A percentile compares a stretch with the other conserved stretches of the same genome.
Evolutionary conservation across 352 stramenopile species (phyloP).

Genomic region (Phytophthora palmivora): DNA sequence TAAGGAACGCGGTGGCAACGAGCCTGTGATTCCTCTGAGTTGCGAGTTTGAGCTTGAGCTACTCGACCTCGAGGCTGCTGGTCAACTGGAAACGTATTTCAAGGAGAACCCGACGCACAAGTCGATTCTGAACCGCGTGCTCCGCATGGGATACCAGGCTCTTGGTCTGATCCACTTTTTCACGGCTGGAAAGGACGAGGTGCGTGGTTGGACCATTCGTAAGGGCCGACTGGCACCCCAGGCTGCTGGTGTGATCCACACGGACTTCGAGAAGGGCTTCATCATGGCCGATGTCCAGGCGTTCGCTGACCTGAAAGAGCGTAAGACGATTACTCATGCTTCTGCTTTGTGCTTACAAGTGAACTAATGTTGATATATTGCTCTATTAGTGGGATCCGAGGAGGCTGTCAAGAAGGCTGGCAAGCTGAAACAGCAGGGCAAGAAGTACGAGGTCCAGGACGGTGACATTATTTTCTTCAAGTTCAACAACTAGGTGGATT

Average conservation of each 20-base stretch:
- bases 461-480: conserved; percentile 94
- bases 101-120: conserved; percentile 90
- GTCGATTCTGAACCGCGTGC: conserved; percentile 96
- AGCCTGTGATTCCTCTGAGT: conserved; percentile 97
- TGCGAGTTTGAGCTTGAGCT: conserved; percentile 98
- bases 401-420: conserved; percentile 91
- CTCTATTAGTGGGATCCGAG: conserved; percentile 73
- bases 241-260: conserved; percentile 99
- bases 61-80: conserved; percentile 75
- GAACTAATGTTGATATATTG: conserved; percentile 15
- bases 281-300: conserved; percentile 95
- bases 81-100: conserved; percentile 67
- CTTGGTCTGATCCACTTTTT: conserved; percentile 99
- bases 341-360: background rate
- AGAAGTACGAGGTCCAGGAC: conserved; percentile 92
- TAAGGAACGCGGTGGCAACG: conserved; percentile 95
- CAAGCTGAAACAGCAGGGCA: conserved; percentile 91
- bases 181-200: conserved; percentile 98
- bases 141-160: conserved; percentile 97
- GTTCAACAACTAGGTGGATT: conserved; percentile 90
- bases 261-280: conserved; percentile 99
- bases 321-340: conserved; percentile 40
- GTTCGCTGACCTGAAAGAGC: conserved; percentile 91
- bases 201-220: conserved; percentile 99
- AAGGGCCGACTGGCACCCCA: conserved; percentile 97